Evolutionary conservation across 2,329 filamentous ascomycete genomes (phyloP).

Genomic region (Coniella lustricola): DNA sequence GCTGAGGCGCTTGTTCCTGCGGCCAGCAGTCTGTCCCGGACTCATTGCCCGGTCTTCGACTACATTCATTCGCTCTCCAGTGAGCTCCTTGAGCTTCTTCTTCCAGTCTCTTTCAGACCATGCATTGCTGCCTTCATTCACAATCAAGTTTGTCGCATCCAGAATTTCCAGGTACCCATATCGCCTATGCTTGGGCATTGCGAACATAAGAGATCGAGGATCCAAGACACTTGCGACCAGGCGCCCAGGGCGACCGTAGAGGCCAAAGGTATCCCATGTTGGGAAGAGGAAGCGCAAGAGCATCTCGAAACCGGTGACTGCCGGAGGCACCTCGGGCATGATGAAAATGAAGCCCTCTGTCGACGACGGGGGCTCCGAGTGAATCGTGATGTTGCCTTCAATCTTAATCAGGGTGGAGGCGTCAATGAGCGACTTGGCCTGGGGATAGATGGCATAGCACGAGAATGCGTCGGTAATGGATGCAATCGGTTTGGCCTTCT

Average conservation of each 20-base stretch:
- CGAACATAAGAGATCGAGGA: constrained; percentile 90
- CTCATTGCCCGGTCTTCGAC: constrained; percentile 43
- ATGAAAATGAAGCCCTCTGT: constrained; percentile 95
- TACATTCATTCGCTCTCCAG: constrained; percentile 67
- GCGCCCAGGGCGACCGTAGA: constrained; percentile 84
- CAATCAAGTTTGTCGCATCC: constrained; percentile 75
- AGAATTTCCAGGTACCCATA: constrained; percentile 88
- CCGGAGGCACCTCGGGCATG: constrained; percentile 92
- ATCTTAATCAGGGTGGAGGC: constrained; percentile 91
- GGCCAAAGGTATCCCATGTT: constrained; percentile 82
- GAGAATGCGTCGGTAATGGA: constrained; percentile 87
- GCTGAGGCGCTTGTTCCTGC: constrained; percentile 51
- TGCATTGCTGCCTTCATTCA: constrained; percentile 63
- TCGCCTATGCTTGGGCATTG: constrained; percentile 80
- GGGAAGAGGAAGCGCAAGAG: constrained; percentile 90
- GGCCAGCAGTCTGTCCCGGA: constrained; percentile 49
- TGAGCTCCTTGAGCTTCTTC: constrained; percentile 80
- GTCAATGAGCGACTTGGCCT: constrained; percentile 88
- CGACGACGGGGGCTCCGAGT: constrained; percentile 67
- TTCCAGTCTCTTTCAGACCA: constrained; percentile 92
- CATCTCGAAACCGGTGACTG: constrained; percentile 90
- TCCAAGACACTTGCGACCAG: constrained; percentile 84
- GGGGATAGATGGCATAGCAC: constrained; percentile 91
- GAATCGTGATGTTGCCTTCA: constrained; percentile 83
- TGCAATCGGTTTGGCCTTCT: constrained; percentile 84